Base-by-base conservation (phyloP, 169 alveolate species). In the Miamiensis avidus region DNA sequence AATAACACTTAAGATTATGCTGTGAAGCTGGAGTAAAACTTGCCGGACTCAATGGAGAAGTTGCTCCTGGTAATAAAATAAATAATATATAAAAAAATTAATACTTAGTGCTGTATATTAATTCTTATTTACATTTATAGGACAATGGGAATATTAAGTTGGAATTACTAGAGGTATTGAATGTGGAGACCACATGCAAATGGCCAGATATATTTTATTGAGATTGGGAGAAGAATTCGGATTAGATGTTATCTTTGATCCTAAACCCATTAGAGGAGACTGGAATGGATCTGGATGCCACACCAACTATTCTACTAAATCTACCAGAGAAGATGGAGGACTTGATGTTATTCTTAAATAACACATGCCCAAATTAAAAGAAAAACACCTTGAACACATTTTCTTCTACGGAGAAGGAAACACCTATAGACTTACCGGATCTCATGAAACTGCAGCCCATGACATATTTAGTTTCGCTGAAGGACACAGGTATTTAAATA, bases 231-330 rank as follows among this genome's bases (percentile, higher is more conserved):
- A 90, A 76, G 93, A 89, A 31, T 86, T 87, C 84, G 91, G 92
- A 29, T 81, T 89, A 65, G 75, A 75, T 29, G 83, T 90, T 30
- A 76, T 49, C 27, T 89, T 89, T 69, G 93, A 93, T 25, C 93
- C 94, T 16, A 93, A 93, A 83, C 94, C 95, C 29, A 85, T 93
- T 73, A 73, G 31, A 34, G 93, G 93, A 73, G 92, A 91, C 75
- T 93, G 94, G 94, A 91, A 89, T 84, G 96, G 96, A 26, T 88
- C 96, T 20, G 96, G 96, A 16, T 88, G 91, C 26, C 96, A 93
- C 74, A 88, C 92, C 28, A 93, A 93, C 85, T 93, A 74, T 74
- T 87, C 93, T 0, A 90, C 92, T 30, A 74, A 34, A 1, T 34
- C 64, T 26, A 93, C 88, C 34, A 87, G 96, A 86, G 84, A 72